phyloP scores from a whole-genome alignment of 495 filamentous ascomycete genomes.

The Penicillium manginii region DNA sequence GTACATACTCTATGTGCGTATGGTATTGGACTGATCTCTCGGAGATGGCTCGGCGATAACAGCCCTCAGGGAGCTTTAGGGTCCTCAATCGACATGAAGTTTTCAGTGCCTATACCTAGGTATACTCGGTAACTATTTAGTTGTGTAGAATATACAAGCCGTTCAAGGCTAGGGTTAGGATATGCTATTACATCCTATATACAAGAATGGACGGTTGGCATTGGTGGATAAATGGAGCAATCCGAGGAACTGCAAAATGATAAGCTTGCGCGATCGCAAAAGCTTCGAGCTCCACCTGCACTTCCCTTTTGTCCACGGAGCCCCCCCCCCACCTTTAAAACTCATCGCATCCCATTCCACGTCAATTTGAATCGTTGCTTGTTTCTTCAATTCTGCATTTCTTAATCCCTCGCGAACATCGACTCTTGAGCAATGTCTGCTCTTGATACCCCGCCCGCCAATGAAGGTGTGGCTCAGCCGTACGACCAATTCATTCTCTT shows the following conservation, averaged over 20 bases:
- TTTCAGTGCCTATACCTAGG: not conserved
- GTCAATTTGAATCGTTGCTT: not conserved
- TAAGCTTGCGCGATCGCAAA: constrained; percentile 1
- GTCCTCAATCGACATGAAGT: too few species aligned
- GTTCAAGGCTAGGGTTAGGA: too few species aligned
- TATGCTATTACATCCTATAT: too few species aligned
- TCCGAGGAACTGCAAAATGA: not conserved
- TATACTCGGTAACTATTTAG: not conserved
- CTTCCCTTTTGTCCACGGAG: constrained; percentile 26
- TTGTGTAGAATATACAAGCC: too few species aligned
- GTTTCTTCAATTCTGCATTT: not conserved
- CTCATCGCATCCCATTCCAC: not conserved
- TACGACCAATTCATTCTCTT: constrained; percentile 78
- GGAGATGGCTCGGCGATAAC: not conserved
- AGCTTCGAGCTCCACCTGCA: not conserved
- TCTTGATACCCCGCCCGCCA: not conserved
- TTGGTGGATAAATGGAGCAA: constrained; percentile 21
- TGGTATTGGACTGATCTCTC: too few species aligned
- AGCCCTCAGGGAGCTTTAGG: too few species aligned
- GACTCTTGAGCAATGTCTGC: not conserved
- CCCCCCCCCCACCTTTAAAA: constrained; percentile 20
- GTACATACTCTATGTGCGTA: too few species aligned
- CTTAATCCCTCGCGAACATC: too few species aligned
- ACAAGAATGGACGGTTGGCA: not conserved
- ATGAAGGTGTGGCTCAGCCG: constrained; percentile 34